Conservation (phyloP, 2,329 filamentous ascomycete species). For the Arthrobotrys sphaeroides region DNA sequence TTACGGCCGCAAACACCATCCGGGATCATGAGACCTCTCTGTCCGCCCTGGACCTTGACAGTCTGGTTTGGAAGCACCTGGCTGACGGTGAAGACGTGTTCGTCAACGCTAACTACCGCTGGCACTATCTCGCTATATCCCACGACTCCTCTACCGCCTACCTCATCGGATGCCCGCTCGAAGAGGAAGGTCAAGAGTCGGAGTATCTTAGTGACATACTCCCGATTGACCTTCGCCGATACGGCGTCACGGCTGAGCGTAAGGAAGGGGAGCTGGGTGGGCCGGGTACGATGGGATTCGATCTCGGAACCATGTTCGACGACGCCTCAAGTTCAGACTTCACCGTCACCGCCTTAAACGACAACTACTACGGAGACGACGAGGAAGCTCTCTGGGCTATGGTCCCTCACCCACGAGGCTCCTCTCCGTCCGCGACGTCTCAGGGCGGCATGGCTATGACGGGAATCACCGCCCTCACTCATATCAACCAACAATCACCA, state of each 20-base stretch:
- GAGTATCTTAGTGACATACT: slow-evolving; percentile 95
- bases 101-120: slow-evolving; percentile 81
- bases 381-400: slow-evolving; percentile 65
- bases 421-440: slow-evolving; percentile 23
- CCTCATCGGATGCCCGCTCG: slow-evolving; percentile 90
- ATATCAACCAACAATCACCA: slow-evolving; percentile 8
- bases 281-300: slow-evolving; percentile 72
- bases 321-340: slow-evolving; percentile 89
- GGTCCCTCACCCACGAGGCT: slow-evolving; percentile 41
- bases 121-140: slow-evolving; percentile 98
- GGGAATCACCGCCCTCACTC: slow-evolving; percentile 7
- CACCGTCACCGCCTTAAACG: slow-evolving; percentile 84
- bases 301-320: slow-evolving; percentile 88
- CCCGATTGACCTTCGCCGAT: slow-evolving; percentile 89
- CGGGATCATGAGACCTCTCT: slow-evolving; percentile 87
- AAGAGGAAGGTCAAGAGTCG: slow-evolving; percentile 67
- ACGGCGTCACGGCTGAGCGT: slow-evolving; percentile 79
- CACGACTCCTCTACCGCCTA: slow-evolving; percentile 95
- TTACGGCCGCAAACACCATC: slow-evolving; percentile 88
- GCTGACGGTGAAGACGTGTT: slow-evolving; percentile 96
- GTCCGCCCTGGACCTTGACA: slow-evolving; percentile 85
- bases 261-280: slow-evolving; percentile 61
- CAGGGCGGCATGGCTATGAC: slow-evolving; percentile 14
- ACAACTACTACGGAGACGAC: slow-evolving; percentile 72
- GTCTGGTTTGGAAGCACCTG: slow-evolving; percentile 91